These are phyloP conservation scores for Cystobasidiaceae sp. DNA, from an alignment of 1,284 basidiomycete species.

Conservation along the genomic window DNA sequence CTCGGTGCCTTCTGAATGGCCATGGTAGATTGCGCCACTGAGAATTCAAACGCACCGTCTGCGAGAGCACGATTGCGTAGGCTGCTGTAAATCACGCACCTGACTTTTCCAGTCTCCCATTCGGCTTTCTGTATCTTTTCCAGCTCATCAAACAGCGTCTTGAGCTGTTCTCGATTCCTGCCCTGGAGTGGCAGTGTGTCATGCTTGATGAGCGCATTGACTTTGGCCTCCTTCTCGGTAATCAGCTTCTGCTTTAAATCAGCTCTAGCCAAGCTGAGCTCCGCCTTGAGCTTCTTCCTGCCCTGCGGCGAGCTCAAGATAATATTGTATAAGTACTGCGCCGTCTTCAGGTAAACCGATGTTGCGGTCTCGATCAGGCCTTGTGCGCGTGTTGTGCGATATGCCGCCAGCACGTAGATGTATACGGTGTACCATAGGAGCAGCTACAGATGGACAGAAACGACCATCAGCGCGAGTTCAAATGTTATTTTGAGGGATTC, in stretches of 20 bases:
- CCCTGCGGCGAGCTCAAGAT: slow-evolving; percentile 64
- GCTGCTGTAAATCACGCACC: slow-evolving; percentile 39
- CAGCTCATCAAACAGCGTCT: slow-evolving; percentile 71
- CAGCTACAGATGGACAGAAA: slow-evolving; percentile 12
- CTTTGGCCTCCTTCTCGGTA: slow-evolving; percentile 29
- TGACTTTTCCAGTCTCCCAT: slow-evolving; percentile 73
- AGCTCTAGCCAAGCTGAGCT: slow-evolving; percentile 56
- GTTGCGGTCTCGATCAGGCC: slow-evolving; percentile 33
- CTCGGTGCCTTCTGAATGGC: slow-evolving; percentile 23
- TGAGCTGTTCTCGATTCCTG: slow-evolving; percentile 67
- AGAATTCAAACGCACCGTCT: not conserved
- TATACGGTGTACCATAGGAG: slow-evolving; percentile 37
- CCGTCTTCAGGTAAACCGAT: slow-evolving; percentile 33
- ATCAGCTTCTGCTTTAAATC: slow-evolving; percentile 40
- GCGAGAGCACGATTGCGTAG: too few species aligned
- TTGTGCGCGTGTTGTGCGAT: slow-evolving; percentile 35
- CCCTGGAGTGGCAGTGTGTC: slow-evolving; percentile 64
- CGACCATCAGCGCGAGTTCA: too few species aligned
- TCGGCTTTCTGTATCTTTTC: slow-evolving; percentile 55
- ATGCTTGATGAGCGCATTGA: slow-evolving; percentile 49
- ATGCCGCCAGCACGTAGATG: slow-evolving; percentile 25
- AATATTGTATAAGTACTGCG: slow-evolving; percentile 59
- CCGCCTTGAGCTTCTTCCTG: slow-evolving; percentile 60
- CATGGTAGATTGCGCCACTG: slow-evolving; percentile 76
- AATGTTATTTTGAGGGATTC: too few species aligned